These are phyloP conservation scores for Pestalotiopsis sp. DNA, from an alignment of 2,329 filamentous ascomycete genomes.

Conservation along the genomic window DNA sequence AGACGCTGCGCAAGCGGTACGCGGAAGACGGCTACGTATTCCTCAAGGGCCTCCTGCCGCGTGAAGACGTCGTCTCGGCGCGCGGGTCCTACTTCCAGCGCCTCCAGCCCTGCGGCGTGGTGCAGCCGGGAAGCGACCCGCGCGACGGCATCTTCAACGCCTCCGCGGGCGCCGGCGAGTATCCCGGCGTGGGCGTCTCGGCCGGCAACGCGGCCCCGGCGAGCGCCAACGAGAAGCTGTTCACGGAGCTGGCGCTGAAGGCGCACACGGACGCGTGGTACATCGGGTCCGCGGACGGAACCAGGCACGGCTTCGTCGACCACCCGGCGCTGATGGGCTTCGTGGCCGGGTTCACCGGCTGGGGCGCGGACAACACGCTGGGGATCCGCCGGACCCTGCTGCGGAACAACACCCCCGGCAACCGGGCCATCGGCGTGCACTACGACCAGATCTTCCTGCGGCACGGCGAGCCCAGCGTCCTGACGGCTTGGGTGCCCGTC, in stretches of 20 bases:
- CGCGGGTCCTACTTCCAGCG: not conserved
- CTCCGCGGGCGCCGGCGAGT: not conserved
- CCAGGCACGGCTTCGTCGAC: not conserved
- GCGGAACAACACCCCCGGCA: not conserved
- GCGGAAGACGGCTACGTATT: not conserved
- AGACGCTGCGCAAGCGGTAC: not conserved
- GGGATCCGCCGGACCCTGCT: not conserved
- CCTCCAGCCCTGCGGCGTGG: not conserved
- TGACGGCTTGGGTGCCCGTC: not conserved
- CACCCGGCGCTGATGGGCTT: not conserved
- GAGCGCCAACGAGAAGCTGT: not conserved
- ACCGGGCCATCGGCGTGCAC: not conserved
- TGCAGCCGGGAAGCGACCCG: not conserved
- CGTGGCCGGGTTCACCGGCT: not conserved
- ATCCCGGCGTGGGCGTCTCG: not conserved
- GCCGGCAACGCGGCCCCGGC: not conserved
- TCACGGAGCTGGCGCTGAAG: not conserved
- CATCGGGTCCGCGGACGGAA: not conserved
- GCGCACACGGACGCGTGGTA: not conserved
- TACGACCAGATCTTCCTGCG: not conserved
- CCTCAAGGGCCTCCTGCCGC: not conserved
- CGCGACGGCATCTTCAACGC: not conserved
- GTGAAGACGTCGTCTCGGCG: not conserved
- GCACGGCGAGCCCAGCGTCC: not conserved
- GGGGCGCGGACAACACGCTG: not conserved